These are phyloP conservation scores for Aphanomyces invadans DNA, from an alignment of 352 stramenopile genomes.

Conservation along the genomic window DNA sequence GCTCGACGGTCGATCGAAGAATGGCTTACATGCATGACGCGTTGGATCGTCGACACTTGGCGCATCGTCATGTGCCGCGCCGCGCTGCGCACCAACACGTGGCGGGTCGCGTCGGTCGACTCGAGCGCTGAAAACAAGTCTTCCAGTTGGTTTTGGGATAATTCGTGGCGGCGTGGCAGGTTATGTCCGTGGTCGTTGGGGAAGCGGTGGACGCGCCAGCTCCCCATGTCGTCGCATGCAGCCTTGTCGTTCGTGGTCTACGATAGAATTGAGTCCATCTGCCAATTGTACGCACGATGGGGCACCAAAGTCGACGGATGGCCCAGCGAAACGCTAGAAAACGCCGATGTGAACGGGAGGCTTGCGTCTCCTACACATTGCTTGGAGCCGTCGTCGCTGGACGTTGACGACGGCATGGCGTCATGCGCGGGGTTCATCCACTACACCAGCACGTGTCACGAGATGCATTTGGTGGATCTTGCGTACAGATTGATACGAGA, in stretches of 20 bases:
- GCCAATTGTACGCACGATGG: too few relatives aligned
- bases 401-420: conserved; percentile 4
- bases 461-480: neutral
- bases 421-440: conserved; percentile 21
- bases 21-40: conserved; percentile 46
- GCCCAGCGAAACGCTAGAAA: too few relatives aligned
- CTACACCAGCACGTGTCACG: neutral
- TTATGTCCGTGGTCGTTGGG: neutral
- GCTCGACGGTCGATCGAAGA: neutral
- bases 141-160: conserved; percentile 18
- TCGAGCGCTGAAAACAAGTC: conserved; percentile 53
- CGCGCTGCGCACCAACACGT: conserved; percentile 52
- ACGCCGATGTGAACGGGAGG: conserved; percentile 7
- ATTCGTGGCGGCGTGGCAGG: neutral
- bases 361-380: neutral
- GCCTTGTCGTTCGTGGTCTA: too few relatives aligned
- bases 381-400: conserved; percentile 21
- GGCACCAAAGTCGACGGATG: too few relatives aligned
- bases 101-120: conserved; percentile 51
- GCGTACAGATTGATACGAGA: neutral
- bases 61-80: conserved; percentile 30
- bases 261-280: too few relatives aligned
- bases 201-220: neutral
- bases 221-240: neutral
- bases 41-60: conserved; percentile 39